Evolutionary conservation across 768 basidiomycete species (phyloP).

Genomic region (Suillus alpinus): DNA sequence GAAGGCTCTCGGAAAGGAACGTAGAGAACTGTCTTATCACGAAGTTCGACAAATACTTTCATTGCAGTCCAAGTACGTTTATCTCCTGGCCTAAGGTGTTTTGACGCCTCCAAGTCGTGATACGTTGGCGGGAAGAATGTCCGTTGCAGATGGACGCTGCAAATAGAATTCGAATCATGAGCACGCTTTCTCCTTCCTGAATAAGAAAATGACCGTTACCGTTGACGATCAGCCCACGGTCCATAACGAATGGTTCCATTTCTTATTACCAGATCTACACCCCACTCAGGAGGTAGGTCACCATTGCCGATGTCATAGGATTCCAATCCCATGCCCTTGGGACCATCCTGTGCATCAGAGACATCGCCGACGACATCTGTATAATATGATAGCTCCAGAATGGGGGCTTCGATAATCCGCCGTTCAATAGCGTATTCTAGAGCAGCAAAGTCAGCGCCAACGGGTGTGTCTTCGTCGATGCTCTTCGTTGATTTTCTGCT

Average conservation of each 20-base stretch:
- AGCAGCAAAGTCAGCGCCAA: constrained; percentile 52
- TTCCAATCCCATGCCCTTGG: constrained; percentile 36
- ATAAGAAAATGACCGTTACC: constrained; percentile 40
- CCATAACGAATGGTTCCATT: constrained; percentile 82
- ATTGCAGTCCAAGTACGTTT: constrained; percentile 79
- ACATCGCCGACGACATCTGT: constrained; percentile 81
- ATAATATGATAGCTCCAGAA: constrained; percentile 83
- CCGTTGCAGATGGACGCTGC: constrained; percentile 71
- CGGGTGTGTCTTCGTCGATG: constrained; percentile 51
- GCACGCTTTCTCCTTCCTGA: not conserved
- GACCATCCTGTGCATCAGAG: constrained; percentile 36
- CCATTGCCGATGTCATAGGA: constrained; percentile 80
- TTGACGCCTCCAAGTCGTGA: constrained; percentile 55
- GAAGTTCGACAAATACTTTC: constrained; percentile 78
- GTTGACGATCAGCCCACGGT: constrained; percentile 95
- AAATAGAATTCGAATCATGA: constrained; percentile 4
- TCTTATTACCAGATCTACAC: constrained; percentile 78
- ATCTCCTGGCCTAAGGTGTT: constrained; percentile 69
- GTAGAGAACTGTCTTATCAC: constrained; percentile 71
- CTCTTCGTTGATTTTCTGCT: constrained; percentile 23
- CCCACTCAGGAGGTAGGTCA: constrained; percentile 90
- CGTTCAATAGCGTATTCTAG: constrained; percentile 88
- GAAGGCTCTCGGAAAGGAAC: constrained; percentile 92
- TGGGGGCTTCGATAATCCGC: constrained; percentile 73
- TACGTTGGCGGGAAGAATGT: constrained; percentile 83